Evolutionary conservation across 2,329 filamentous ascomycete species (phyloP).

Genomic region (Cercospora janseana): DNA sequence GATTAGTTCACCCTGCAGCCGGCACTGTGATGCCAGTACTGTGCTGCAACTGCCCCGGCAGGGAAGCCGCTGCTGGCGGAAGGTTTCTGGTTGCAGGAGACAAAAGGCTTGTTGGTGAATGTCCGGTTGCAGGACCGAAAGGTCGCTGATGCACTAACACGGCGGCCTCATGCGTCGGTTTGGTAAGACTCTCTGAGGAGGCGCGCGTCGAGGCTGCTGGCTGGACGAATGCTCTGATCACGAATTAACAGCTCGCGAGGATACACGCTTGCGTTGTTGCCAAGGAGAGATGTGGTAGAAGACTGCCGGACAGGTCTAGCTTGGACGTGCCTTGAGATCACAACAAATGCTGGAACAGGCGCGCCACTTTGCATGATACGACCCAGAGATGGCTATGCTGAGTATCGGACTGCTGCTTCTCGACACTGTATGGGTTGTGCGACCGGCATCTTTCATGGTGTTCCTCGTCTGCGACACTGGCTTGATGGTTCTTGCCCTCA

Average conservation of each 20-base stretch:
- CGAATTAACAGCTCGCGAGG: slow-evolving; percentile 55
- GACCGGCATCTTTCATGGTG: slow-evolving; percentile 38
- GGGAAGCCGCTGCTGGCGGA: slow-evolving; percentile 14
- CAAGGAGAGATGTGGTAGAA: slow-evolving; percentile 50
- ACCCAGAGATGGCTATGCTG: slow-evolving; percentile 37
- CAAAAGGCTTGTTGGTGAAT: slow-evolving; percentile 36
- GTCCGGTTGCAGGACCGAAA: slow-evolving; percentile 32
- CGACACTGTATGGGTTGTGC: slow-evolving; percentile 27
- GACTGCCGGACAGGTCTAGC: slow-evolving; percentile 50
- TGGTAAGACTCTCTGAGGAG: slow-evolving; percentile 72
- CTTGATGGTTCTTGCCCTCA: slow-evolving; percentile 12
- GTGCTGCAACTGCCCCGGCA: slow-evolving; percentile 11
- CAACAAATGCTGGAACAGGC: slow-evolving; percentile 32
- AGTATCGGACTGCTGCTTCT: slow-evolving; percentile 35
- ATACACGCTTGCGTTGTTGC: slow-evolving; percentile 32
- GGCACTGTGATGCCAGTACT: slow-evolving; percentile 15
- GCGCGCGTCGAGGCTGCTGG: slow-evolving; percentile 70
- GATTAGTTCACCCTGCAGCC: slow-evolving; percentile 56
- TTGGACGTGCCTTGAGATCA: slow-evolving; percentile 53
- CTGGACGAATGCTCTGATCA: slow-evolving; percentile 72
- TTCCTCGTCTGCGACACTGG: slow-evolving; percentile 22
- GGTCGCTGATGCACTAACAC: slow-evolving; percentile 33
- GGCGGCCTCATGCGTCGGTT: slow-evolving; percentile 69
- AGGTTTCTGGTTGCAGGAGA: slow-evolving; percentile 21
- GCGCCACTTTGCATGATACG: slow-evolving; percentile 20